Conservation (phyloP, 176 grass and related monocot species). For the Bromus sterilis region DNA sequence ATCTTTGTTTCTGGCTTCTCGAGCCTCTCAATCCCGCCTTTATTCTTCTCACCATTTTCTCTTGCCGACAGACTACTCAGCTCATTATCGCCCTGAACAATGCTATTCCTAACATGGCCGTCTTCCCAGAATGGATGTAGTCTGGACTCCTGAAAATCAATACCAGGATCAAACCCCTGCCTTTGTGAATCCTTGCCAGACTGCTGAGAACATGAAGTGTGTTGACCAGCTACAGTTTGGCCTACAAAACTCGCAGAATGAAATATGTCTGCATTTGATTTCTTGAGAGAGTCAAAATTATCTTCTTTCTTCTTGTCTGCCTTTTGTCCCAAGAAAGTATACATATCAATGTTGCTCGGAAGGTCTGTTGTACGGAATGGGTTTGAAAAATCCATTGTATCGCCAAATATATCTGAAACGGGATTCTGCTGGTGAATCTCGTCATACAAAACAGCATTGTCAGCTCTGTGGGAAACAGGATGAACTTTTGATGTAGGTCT, state of each 20-base stretch:
- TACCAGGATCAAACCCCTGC: slow-evolving; percentile 28
- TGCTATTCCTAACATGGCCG: slow-evolving; percentile 12
- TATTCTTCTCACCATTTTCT: slow-evolving; percentile 9
- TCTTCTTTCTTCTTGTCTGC: slow-evolving; percentile 29
- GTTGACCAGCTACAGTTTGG: slow-evolving; percentile 9
- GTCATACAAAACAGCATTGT: slow-evolving; percentile 15
- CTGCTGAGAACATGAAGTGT: neutral
- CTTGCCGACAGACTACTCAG: slow-evolving; percentile 16
- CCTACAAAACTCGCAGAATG: slow-evolving; percentile 14
- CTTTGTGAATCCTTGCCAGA: slow-evolving; percentile 30
- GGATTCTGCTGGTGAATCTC: slow-evolving; percentile 25
- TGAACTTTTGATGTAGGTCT: slow-evolving; percentile 15
- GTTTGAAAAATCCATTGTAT: slow-evolving; percentile 19
- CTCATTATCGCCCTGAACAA: slow-evolving; percentile 20
- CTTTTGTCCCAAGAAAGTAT: slow-evolving; percentile 23
- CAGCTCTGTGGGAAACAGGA: slow-evolving; percentile 24
- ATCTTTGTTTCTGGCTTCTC: slow-evolving; percentile 27
- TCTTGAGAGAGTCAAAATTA: slow-evolving; percentile 9
- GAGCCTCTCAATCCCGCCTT: slow-evolving; percentile 2
- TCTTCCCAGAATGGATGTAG: slow-evolving; percentile 22
- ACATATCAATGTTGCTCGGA: slow-evolving; percentile 24
- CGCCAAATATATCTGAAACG: slow-evolving; percentile 28
- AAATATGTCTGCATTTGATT: slow-evolving; percentile 12
- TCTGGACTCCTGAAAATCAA: slow-evolving; percentile 26
- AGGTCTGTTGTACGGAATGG: neutral